Conservation (phyloP, 257 asterid species). For the Solanum sitiens region DNA sequence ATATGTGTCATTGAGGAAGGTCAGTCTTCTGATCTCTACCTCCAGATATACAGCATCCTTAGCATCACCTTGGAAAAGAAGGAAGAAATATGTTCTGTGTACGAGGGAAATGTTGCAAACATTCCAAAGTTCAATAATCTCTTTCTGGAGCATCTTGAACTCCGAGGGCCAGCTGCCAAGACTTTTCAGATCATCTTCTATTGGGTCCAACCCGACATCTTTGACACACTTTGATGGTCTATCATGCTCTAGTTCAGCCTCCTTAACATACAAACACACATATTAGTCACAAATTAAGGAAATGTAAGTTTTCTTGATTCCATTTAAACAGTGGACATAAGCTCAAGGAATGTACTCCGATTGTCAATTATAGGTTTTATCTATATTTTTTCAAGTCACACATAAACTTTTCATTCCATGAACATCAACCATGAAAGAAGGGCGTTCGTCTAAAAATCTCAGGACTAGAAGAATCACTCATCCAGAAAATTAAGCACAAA, state of each 20-base stretch:
- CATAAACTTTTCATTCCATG: background rate
- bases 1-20: constrained; percentile 55
- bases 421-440: background rate
- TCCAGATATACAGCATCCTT: constrained; percentile 79
- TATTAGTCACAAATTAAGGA: background rate
- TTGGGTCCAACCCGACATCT: constrained; percentile 84
- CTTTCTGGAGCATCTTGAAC: constrained; percentile 64
- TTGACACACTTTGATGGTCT: constrained; percentile 32
- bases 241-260: constrained; percentile 19
- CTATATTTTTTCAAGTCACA: background rate
- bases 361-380: background rate
- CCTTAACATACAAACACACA: constrained; percentile 1
- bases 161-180: constrained; percentile 60
- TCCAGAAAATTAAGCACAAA: background rate
- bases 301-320: background rate
- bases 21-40: constrained; percentile 79
- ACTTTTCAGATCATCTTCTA: constrained; percentile 45
- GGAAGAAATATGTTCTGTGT: constrained; percentile 81
- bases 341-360: background rate
- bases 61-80: constrained; percentile 82
- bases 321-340: background rate
- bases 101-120: constrained; percentile 67
- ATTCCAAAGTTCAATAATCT: constrained; percentile 80
- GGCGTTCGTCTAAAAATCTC: background rate
- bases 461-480: background rate